Evolutionary conservation across 1,284 basidiomycete species (phyloP).

Genomic region (Cronartium ribicola): DNA sequence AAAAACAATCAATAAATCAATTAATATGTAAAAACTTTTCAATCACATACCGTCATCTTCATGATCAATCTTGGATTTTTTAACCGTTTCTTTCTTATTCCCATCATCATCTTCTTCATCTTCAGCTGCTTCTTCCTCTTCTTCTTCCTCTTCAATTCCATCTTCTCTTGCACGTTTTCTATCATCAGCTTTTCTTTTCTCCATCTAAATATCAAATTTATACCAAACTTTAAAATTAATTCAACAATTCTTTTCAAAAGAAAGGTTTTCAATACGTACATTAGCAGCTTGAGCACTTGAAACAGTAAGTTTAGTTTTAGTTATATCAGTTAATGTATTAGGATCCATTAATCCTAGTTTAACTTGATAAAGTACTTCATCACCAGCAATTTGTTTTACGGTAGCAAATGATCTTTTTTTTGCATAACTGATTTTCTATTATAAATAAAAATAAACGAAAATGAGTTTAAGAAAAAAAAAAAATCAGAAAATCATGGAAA

Average conservation of each 20-base stretch:
- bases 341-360: conserved; percentile 40
- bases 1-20: background rate
- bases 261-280: conserved; percentile 5
- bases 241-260: background rate
- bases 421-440: conserved; percentile 40
- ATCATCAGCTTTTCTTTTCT: conserved; percentile 27
- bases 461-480: background rate
- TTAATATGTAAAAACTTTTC: background rate
- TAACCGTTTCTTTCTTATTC: conserved; percentile 4
- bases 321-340: conserved; percentile 32
- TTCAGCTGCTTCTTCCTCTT: conserved; percentile 8
- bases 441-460: background rate
- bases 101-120: background rate
- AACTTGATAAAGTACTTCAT: conserved; percentile 41
- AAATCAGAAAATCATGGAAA: background rate
- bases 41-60: conserved; percentile 29
- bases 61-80: conserved; percentile 23
- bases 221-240: background rate
- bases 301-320: conserved; percentile 27
- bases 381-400: conserved; percentile 27
- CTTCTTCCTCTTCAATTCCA: conserved; percentile 25
- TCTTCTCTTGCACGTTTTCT: conserved; percentile 33
- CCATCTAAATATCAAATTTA: conserved; percentile 17
- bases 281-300: conserved; percentile 39
- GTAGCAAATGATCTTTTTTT: conserved; percentile 30